Evolutionary conservation across 495 filamentous ascomycete species (phyloP).

Genomic region (Cairneyella variabilis): DNA sequence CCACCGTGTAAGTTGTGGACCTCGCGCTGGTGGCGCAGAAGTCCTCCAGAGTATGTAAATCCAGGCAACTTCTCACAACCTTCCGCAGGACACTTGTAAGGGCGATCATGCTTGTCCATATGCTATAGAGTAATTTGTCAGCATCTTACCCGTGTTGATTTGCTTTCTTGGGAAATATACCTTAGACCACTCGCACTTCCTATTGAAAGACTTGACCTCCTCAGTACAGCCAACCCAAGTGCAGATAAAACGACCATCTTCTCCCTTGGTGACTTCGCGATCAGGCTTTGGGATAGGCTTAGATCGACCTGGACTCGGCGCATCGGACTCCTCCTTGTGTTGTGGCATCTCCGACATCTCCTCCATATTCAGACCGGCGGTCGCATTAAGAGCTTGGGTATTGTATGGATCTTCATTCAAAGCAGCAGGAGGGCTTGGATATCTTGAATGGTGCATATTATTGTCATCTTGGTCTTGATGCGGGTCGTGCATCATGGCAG

Average conservation of each 20-base stretch:
- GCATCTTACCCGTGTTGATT: neutral
- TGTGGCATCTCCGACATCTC: conserved; percentile 16
- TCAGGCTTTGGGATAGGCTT: conserved; percentile 48
- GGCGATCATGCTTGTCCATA: conserved; percentile 94
- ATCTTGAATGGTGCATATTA: conserved; percentile 17
- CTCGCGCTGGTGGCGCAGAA: conserved; percentile 84
- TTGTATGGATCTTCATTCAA: conserved; percentile 24
- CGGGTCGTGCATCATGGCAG: conserved; percentile 18
- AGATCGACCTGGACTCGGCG: conserved; percentile 29
- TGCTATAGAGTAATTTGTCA: conserved; percentile 57
- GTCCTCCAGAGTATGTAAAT: conserved; percentile 89
- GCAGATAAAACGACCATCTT: conserved; percentile 68
- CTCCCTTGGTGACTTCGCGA: conserved; percentile 49
- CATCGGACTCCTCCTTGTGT: conserved; percentile 18
- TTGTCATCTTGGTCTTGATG: conserved; percentile 26
- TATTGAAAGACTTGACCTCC: conserved; percentile 39
- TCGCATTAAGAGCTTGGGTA: conserved; percentile 7
- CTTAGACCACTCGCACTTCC: conserved; percentile 83
- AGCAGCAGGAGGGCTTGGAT: conserved; percentile 23
- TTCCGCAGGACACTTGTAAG: conserved; percentile 73
- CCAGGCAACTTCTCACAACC: conserved; percentile 86
- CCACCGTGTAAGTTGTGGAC: conserved; percentile 68
- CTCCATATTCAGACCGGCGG: conserved; percentile 2
- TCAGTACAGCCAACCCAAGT: conserved; percentile 39
- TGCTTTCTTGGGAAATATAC: neutral